Evolutionary conservation across 2,329 filamentous ascomycete species (phyloP).

Genomic region (Colletotrichum viniferum): DNA sequence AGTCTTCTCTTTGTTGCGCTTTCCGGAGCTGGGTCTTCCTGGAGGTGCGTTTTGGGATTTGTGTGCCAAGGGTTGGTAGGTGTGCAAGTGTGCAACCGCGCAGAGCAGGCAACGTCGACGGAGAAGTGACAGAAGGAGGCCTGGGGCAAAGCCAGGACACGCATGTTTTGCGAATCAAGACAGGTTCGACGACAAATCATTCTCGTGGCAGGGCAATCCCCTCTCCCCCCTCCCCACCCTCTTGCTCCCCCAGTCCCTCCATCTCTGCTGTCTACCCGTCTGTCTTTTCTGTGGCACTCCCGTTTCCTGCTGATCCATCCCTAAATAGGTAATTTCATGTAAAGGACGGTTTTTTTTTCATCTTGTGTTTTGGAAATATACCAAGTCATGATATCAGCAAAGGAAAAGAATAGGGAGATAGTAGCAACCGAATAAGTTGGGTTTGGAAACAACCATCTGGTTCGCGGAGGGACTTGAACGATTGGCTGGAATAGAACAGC

Average conservation of each 20-base stretch:
- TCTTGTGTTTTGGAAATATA: constrained; percentile 4
- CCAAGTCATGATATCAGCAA: background rate
- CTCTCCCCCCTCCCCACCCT: background rate
- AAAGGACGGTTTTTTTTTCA: background rate
- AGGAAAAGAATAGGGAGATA: background rate
- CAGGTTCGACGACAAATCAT: background rate
- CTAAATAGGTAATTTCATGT: background rate
- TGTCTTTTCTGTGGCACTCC: background rate
- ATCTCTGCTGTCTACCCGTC: background rate
- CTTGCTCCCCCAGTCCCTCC: background rate
- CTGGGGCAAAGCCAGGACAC: constrained; percentile 14
- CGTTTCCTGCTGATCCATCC: background rate
- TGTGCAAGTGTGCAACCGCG: background rate
- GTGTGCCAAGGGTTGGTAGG: background rate
- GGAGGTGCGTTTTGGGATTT: background rate
- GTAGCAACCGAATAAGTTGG: background rate
- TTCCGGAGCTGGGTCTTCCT: background rate
- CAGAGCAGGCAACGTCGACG: background rate
- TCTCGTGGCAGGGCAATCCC: background rate
- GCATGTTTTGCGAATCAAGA: constrained; percentile 8
- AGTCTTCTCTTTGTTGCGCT: background rate
- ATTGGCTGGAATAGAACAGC: background rate
- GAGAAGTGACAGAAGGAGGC: background rate
- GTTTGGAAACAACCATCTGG: background rate
- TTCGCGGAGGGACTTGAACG: background rate